Base-by-base conservation (phyloP, 1,284 basidiomycete species). In the Moesziomyces sp. region DNA sequence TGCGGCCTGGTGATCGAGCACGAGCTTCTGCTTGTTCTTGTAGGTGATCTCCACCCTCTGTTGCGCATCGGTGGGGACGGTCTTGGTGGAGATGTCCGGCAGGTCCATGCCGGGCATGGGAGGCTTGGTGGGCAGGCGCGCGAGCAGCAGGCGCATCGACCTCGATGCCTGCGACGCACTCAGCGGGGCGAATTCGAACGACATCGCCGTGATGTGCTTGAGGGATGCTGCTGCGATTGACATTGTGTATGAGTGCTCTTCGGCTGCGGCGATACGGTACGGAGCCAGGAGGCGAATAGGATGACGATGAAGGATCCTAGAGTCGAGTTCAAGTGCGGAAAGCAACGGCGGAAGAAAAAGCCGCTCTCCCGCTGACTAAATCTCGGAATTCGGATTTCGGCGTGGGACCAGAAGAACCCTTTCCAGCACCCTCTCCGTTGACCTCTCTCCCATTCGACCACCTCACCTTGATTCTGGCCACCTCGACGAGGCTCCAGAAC, bases 161-260 rank as follows among this genome's bases (percentile, higher is more conserved):
- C 63, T 33, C 13, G 72, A 70, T 6, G 72, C 67, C 21, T 52
- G 52, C 14, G 67, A 66, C 13, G 58, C 50, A 49, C 59, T 66
- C 9, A 70, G 52, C 16, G 72, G 72, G 13, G 72, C 59, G 45
- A 74, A 70, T 14, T 61, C 56, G 35, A 74, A 52, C 38, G 59
- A 52, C 44, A 74, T 65, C 10, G 67, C 59, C n/a, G 72, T 67
- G 56, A 74, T 74, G n/a, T 74, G 63, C 46, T 70, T 70, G 38
- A 74, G 62, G 4, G 62, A 74, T 26, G 62, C 58, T 30, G 58
- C 47, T 55, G 71, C 54, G 56, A 74, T 60, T 40, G 65, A 62
- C 71, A 74, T 74, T 19, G 5, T 55, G 58, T n/a, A 35, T 43
- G 19, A 28, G 46, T n/a, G 35, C 10, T 30, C 13, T 38, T 26